Base-by-base conservation (phyloP, 768 basidiomycete species). In the Lentinula aciculospora region DNA sequence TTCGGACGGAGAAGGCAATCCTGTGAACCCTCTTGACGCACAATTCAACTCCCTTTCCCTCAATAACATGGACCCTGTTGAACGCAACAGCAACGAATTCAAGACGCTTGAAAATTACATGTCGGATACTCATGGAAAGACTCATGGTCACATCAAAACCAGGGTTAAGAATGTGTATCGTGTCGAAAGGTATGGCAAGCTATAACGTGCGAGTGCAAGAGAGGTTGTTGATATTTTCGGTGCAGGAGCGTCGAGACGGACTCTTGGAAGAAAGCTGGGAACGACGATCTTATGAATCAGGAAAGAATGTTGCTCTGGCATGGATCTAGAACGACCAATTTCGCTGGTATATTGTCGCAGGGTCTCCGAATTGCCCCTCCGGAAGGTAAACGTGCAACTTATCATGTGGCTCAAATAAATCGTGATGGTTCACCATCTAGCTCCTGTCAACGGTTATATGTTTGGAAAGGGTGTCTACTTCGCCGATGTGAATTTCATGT, bases 401-500 rank as follows among this genome's bases (percentile, higher is more conserved):
- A n/a, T n/a, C n/a, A n/a, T n/a, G 8, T 40, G 56, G 39, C 12
- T 46, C 19, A 9, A 32, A 27, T 29, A 48, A 21, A 48, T 23
- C 45, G 21, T 31, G 2, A 36, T 23, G n/a, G 42, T 9, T 44
- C 39, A 5, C 27, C 9, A 19, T 8, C 17, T 56, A 79, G 81
- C 80, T 6, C 80, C 79, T 56, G 77, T 78, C 25, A 78, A 76
- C 61, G 81, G 79, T 64, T 83, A 82, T 64, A 85, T 84, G 84
- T 85, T 85, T 64, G 84, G 84, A 53, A 84, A 85, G 67, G 84
- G 82, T 44, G 80, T 83, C 34, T 84, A 85, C 66, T 83, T 85
- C 56, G 83, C 83, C 4, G 83, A 84, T 68, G 81, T 82, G 60
- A 65, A 79, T 60, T 10, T 32, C 9, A 3, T 36, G 12, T 45